Evolutionary conservation across 2,329 filamentous ascomycete species (phyloP), one percentile per base, ranked within the genome.

Genomic region (Hypocreales sp.): DNA sequence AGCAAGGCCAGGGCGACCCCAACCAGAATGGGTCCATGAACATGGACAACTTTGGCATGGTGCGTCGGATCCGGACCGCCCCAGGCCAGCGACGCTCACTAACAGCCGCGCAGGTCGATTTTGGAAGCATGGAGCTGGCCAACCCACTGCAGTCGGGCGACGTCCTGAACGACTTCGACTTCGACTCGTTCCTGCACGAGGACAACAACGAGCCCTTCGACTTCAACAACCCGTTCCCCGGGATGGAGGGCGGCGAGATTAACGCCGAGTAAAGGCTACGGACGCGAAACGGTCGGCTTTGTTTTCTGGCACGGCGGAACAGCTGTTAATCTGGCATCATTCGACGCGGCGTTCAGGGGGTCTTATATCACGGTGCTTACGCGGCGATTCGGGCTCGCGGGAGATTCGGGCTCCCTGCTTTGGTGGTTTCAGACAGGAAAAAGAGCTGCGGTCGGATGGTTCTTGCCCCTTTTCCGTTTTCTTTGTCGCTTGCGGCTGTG

Each of bases 101-200:
- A 29, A 35, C 24, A 15, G 8, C 9, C 29, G 7, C 12, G n/a
- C 31, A 56, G 46, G 54, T 53, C 44, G 57, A 62, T 31, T 68
- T 68, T 30, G 45, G 42, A 24, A 28, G 38, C 22, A 60, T 75
- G 49, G 66, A 66, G 30, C 66, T 72, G 44, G 57, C 62, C 29
- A 67, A 72, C 35, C 64, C 68, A 3, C 46, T 64, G 15, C 55
- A 57, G 33, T 58, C 60, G 5, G 52, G 51, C 29, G 64, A 76
- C 41, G 71, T 76, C 20, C 55, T 78, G 25, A 70, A 69, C 39
- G 72, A 74, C 36, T 78, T 78, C 40, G 72, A 78, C 35, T 60
- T 78, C 38, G 72, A 78, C 46, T 74, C 72, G 2, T 78, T 78
- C 55, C 53, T 78, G 7, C 69, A 77, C 35, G 60, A 64, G 32